Evolutionary conservation across 78 protist genomes (phyloP), one percentile per base, ranked within the genome.

Genomic region (Dictyostelium capitatum): DNA sequence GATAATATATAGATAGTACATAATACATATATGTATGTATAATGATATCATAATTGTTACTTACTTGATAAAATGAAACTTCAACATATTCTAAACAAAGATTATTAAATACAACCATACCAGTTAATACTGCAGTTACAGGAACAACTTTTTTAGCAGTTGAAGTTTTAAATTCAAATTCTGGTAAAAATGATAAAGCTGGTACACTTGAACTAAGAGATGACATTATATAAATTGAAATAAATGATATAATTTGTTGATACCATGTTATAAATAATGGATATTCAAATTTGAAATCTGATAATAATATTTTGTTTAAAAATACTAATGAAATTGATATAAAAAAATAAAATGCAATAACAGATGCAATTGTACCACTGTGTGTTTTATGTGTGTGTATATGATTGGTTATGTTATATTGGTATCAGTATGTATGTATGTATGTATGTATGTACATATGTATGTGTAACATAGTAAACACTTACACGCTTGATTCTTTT

Each of bases 91-190:
- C 87, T 53, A 97, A 89, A 84, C 98, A 96, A 19, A 97, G 77
- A 57, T 97, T 97, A 69, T 97, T 97, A 47, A 96, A 95, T 37
- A 78, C 59, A n/a, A 97, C 83, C 98, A 97, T 97, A 32, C 80
- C 47, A 19, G 96, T 90, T n/a, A 95, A 92, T 32, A 97, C 82
- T 32, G 48, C 82, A n/a, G 98, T 79, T 2, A 97, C 84, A 5
- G 98, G 97, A 37, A 83, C 28, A 11, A 97, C 95, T 50, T 94
- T 74, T n/a, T 30, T 3, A 7, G 97, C 96, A 2, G 89, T 95
- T 10, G n/a, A 47, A 6, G 11, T 11, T 43, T 95, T 57, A 43
- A 96, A 90, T 48, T 96, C 98, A 50, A 84, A 53, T 11, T 89
- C 90, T 10, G 97, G 95, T 2, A 96, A 59, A 80, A 80, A 48